Conservation (phyloP, 2,329 filamentous ascomycete genomes). For the Arthrinium puccinioides region DNA sequence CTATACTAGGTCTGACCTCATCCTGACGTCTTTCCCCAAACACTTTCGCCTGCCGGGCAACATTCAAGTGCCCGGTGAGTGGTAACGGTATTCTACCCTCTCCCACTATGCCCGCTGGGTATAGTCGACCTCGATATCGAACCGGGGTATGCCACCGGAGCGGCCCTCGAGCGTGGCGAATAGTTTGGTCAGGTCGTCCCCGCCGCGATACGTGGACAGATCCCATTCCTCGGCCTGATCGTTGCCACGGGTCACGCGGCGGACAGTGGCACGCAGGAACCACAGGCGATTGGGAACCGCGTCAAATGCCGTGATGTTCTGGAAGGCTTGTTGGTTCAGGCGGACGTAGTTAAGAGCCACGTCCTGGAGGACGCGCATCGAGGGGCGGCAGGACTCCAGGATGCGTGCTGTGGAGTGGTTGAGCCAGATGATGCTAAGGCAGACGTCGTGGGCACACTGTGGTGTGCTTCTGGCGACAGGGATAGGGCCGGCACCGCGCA, state of each 20-base stretch:
- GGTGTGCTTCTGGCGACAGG: no score
- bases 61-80: no score
- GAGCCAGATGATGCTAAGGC: slow-evolving; percentile 19
- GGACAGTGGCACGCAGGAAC: slow-evolving; percentile 14
- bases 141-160: slow-evolving; percentile 12
- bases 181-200: slow-evolving; percentile 18
- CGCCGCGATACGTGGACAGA: slow-evolving; percentile 18
- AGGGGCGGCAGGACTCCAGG: slow-evolving; percentile 14
- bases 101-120: not conserved
- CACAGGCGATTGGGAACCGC: not conserved
- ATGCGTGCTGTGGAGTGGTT: slow-evolving; percentile 18
- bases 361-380: slow-evolving; percentile 16
- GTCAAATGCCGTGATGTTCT: slow-evolving; percentile 5
- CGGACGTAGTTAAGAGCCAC: slow-evolving; percentile 15
- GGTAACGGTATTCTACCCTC: no score
- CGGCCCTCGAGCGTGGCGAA: slow-evolving; percentile 10
- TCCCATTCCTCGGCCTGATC: slow-evolving; percentile 16
- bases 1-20: no score
- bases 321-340: slow-evolving; percentile 9
- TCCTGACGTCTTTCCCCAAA: no score
- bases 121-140: slow-evolving; percentile 20
- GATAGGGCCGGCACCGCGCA: not conserved
- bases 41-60: no score
- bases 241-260: slow-evolving; percentile 13
- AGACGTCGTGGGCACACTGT: slow-evolving; percentile 15